Percentiles rank a stretch among this genome's conserved stretches.
phyloP scores from a whole-genome alignment of 768 basidiomycete species.

The Asterophora lycoperdoides region DNA sequence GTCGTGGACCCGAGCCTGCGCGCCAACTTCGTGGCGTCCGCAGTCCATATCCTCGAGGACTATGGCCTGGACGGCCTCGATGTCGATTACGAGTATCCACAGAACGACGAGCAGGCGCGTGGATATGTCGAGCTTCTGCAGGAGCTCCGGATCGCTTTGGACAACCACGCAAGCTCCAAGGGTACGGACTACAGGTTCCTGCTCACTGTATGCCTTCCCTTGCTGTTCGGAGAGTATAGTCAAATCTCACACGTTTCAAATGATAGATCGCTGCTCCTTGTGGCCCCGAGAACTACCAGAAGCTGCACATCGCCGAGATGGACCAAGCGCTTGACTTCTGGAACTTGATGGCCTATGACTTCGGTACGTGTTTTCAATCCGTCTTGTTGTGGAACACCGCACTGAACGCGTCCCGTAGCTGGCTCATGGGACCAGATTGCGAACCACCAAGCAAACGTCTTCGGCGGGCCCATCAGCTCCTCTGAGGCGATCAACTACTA shows the following conservation, averaged over 20 bases:
- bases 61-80: slow-evolving; percentile 92
- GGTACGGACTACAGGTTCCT: slow-evolving; percentile 60
- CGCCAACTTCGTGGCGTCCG: slow-evolving; percentile 73
- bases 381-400: no score
- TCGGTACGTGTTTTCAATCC: slow-evolving; percentile 40
- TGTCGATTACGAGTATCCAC: slow-evolving; percentile 91
- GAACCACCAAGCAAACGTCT: slow-evolving; percentile 86
- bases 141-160: slow-evolving; percentile 71
- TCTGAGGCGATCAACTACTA: slow-evolving; percentile 70
- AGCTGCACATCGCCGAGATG: slow-evolving; percentile 79
- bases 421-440: slow-evolving; percentile 72
- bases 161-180: slow-evolving; percentile 61
- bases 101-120: slow-evolving; percentile 66
- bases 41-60: slow-evolving; percentile 81
- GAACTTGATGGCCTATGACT: slow-evolving; percentile 97
- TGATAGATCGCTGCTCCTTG: slow-evolving; percentile 86
- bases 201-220: slow-evolving; percentile 55
- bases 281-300: slow-evolving; percentile 81
- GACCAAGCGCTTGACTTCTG: slow-evolving; percentile 87
- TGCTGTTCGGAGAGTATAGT: not conserved
- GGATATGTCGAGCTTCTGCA: slow-evolving; percentile 82
- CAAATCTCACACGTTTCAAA: not conserved
- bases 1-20: slow-evolving; percentile 62
- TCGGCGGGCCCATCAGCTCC: slow-evolving; percentile 60
- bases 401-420: slow-evolving; percentile 35